Evolutionary conservation across 495 filamentous ascomycete genomes (phyloP), one percentile per base, ranked within the genome.

Genomic region (Podospora tetraspora): DNA sequence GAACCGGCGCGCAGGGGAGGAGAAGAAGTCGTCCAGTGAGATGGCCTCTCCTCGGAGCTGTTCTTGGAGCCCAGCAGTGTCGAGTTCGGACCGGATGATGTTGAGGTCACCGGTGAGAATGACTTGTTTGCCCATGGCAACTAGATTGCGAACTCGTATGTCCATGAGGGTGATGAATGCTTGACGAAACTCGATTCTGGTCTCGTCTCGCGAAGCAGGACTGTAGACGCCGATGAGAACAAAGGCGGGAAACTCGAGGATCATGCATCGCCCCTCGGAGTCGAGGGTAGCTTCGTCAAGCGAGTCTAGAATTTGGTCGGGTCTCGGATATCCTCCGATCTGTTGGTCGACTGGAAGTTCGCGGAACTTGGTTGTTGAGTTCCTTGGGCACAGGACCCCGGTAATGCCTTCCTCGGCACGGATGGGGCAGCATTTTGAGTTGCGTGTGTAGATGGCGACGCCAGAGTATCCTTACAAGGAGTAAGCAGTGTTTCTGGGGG

Each of bases 171-270:
- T 85, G 62, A 95, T 83, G 72, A 96, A 99, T 21, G 85, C 87
- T 64, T 91, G 84, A 19, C 94, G 88, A 70, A 97, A 98, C 62
- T 89, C 87, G 69, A 93, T 90, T 25, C 95, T 84, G n/a, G 85
- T 86, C 64, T 93, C 91, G 72, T 97, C 94, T 66, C 92, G 86
- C 73, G 90, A 90, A 11, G 95, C 95, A 21, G 95, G 95, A 71
- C 89, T 90, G 77, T 99, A 98, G 19, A 92, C 84, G 13, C 94
- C 95, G 57, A 99, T 88, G 3, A 99, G 83, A 22, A 99, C 91
- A 73, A 99, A 98, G 13, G 93, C 94, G 1, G 93, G 92, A 72
- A 99, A 97, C 73, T 99, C 95, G 3, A 99, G 84, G n/a, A 97
- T 82, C 6, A 97, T 87, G 72, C 92, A 94, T 56, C 95, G 89